Evolutionary conservation across 2,329 filamentous ascomycete genomes (phyloP), one percentile per base, ranked within the genome.

Genomic region (Thielaviopsis ethacetica): DNA sequence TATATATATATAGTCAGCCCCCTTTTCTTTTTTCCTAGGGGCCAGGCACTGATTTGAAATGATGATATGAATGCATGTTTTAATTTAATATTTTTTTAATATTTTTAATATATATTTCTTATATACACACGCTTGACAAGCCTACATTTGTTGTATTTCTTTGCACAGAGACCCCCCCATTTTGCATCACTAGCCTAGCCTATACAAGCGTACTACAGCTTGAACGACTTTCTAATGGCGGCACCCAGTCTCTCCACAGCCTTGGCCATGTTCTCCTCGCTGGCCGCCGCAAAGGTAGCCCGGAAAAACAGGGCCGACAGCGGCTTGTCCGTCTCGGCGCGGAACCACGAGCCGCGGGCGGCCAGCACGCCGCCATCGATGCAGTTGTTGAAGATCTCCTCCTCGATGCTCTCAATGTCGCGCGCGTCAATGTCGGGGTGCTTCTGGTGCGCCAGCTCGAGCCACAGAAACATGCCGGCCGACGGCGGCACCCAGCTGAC

Each of bases 391-490:
- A 95, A 97, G 52, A 98, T 89, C 59, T 87, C 82, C 65, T 95
- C 84, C 71, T 98, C 93, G 50, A 98, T 76, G 41, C 81, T 81
- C 24, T 80, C 69, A 53, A 88, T 73, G 54, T 71, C 73, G 63
- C 77, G 79, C 15, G 66, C 72, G 1, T 69, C 68, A 41, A 76
- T 76, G 13, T 79, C 71, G 0, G 87, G 87, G 65, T 91, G 87
- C 62, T 79, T 76, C 21, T 72, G 75, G 66, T 81, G 80, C 65
- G 88, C 78, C 19, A 93, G 73, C 57, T 79, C 75, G 60, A 93
- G 72, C 88, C 88, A 93, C 67, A 88, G 77, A 79, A 98, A 98
- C 93, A 98, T 98, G 68, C 91, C 91, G 0, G 91, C 88, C 60
- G 78, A 79, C 0, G 91, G 91, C 0, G 87, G 80, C 26, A 75